A percentile compares a stretch with the other conserved stretches of the same genome.
Evolutionary conservation across 2,329 filamentous ascomycete genomes (phyloP).

Genomic region (Hypoxylon sp.): DNA sequence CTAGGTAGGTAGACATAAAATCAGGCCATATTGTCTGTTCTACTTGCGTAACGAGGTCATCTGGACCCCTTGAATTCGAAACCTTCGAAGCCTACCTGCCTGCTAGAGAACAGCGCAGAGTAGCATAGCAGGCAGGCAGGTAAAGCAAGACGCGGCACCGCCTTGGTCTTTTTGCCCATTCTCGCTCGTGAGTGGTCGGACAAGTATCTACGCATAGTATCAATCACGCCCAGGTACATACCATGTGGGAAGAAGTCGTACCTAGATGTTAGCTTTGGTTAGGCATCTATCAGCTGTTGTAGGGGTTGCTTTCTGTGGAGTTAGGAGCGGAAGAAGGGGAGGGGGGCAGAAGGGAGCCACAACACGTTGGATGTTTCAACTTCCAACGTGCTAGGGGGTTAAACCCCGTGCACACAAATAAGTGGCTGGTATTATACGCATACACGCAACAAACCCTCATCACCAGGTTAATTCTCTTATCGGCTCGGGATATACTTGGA

Average conservation of each 20-base stretch:
- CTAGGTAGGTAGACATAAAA: no score
- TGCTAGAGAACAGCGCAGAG: no score
- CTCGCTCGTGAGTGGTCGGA: no score
- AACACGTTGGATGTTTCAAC: slow-evolving; percentile 36
- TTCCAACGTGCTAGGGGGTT: slow-evolving; percentile 24
- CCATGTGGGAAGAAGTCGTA: slow-evolving; percentile 8
- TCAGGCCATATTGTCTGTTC: slow-evolving; percentile 22
- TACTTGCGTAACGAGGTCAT: no score
- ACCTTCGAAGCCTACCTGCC: slow-evolving; percentile 15
- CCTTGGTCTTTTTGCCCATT: slow-evolving; percentile 27
- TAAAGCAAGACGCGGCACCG: slow-evolving; percentile 8
- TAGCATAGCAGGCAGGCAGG: no score
- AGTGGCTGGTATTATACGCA: slow-evolving; percentile 42
- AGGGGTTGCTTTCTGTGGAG: slow-evolving; percentile 14
- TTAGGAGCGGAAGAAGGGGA: slow-evolving; percentile 17
- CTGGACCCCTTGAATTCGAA: slow-evolving; percentile 20
- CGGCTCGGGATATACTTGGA: slow-evolving; percentile 25
- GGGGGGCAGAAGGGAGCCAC: no score
- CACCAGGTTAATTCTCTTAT: slow-evolving; percentile 14
- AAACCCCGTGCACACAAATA: slow-evolving; percentile 37
- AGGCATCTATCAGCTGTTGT: slow-evolving; percentile 26
- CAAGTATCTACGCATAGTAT: no score
- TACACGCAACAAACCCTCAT: slow-evolving; percentile 16
- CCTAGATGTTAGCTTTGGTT: slow-evolving; percentile 7
- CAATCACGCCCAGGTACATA: slow-evolving; percentile 13